Percentiles rank a stretch among this genome's conserved stretches.
phyloP scores from a whole-genome alignment of 306 rosid species.

The Benincasa hispida region DNA sequence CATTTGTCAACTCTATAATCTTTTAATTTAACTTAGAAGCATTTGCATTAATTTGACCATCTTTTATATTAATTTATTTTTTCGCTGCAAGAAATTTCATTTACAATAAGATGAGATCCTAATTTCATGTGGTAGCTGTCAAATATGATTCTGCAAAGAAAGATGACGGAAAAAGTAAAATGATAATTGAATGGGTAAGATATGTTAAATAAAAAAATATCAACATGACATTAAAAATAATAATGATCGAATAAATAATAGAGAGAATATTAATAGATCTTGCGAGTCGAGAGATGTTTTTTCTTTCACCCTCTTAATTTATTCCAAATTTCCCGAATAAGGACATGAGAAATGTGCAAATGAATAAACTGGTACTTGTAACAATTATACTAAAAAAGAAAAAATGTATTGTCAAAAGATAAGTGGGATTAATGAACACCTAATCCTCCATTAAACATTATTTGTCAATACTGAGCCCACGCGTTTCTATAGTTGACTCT shows the following conservation, averaged over 20 bases:
- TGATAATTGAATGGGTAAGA: not conserved
- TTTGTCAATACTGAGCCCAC: not conserved
- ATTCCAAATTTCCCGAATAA: not conserved
- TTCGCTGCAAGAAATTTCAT: not conserved
- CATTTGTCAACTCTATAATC: not conserved
- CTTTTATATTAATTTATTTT: not conserved
- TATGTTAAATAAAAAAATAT: not conserved
- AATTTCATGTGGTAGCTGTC: not conserved
- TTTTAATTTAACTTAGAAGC: not conserved
- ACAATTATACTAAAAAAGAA: not conserved
- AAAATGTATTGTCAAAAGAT: not conserved
- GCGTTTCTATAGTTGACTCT: not conserved
- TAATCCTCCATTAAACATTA: not conserved
- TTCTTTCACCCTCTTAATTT: not conserved
- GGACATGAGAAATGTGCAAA: not conserved
- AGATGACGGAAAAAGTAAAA: not conserved
- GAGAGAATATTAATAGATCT: not conserved
- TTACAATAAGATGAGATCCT: not conserved
- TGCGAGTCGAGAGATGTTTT: not conserved
- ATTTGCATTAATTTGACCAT: not conserved
- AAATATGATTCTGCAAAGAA: not conserved
- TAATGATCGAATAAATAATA: not conserved
- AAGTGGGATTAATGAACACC: not conserved
- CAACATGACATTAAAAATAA: not conserved
- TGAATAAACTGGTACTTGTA: not conserved